These are phyloP conservation scores for Suhomyces kunorum DNA, from an alignment of 1,139 yeast species.

Conservation along the genomic window DNA sequence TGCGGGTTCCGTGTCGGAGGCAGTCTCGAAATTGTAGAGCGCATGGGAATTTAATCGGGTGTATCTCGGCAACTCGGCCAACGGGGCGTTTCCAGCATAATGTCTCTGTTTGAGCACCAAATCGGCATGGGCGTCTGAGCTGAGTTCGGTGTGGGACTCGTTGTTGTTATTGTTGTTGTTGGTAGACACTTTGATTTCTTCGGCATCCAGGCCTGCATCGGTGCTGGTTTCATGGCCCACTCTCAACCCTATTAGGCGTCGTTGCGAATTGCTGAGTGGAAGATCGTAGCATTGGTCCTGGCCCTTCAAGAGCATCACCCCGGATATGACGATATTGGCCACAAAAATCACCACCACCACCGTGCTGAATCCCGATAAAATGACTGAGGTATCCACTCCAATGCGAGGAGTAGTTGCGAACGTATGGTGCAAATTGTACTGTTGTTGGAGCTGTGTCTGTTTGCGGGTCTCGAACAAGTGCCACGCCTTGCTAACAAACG, in stretches of 20 bases:
- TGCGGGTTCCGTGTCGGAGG: neutral
- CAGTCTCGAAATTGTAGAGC: constrained; percentile 4
- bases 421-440: constrained; percentile 12
- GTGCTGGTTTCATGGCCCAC: constrained; percentile 5
- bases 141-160: neutral
- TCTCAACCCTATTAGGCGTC: constrained; percentile 37
- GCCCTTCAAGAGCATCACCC: constrained; percentile 26
- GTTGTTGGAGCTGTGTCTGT: constrained; percentile 11
- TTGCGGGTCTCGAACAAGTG: constrained; percentile 15
- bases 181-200: no score
- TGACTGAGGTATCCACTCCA: neutral
- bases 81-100: constrained; percentile 7
- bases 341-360: constrained; percentile 14
- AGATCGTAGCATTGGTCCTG: constrained; percentile 47
- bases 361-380: constrained; percentile 5
- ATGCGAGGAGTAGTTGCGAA: neutral
- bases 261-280: constrained; percentile 41
- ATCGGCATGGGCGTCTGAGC: constrained; percentile 7
- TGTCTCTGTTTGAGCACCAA: constrained; percentile 16
- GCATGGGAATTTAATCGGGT: constrained; percentile 10
- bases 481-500: constrained; percentile 16
- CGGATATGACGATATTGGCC: constrained; percentile 21
- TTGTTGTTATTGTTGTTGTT: neutral
- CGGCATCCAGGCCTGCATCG: no score
- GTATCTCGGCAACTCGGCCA: constrained; percentile 11